These are phyloP conservation scores for Phialophora macrospora DNA, from an alignment of 2,329 filamentous ascomycete species.

Conservation along the genomic window DNA sequence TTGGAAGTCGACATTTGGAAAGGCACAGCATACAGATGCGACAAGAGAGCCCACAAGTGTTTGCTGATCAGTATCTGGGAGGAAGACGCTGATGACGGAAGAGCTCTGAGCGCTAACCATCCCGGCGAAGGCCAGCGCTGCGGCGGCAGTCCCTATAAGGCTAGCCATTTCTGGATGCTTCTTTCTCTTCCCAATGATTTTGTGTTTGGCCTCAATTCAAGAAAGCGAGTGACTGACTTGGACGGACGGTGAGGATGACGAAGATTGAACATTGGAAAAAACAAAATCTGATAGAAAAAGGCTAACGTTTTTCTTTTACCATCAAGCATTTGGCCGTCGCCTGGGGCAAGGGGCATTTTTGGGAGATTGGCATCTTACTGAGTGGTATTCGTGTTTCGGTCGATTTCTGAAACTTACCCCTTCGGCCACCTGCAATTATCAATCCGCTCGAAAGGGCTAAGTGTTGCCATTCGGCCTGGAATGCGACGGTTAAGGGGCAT, in stretches of 20 bases:
- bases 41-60: constrained; percentile 32
- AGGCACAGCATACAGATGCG: constrained; percentile 23
- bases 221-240: neutral
- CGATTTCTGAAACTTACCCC: constrained; percentile 1
- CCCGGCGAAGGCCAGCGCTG: constrained; percentile 23
- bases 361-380: constrained; percentile 1
- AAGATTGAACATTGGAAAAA: neutral
- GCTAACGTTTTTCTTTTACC: neutral
- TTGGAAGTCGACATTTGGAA: neutral
- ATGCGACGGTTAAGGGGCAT: neutral
- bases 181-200: neutral
- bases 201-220: neutral
- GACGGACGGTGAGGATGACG: neutral
- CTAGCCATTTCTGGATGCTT: constrained; percentile 14
- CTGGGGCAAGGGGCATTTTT: constrained; percentile 7
- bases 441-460: neutral
- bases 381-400: neutral
- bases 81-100: constrained; percentile 29
- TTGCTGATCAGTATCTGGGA: constrained; percentile 29
- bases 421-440: neutral
- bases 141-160: constrained; percentile 19
- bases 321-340: neutral
- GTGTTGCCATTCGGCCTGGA: neutral
- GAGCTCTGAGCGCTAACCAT: constrained; percentile 24
- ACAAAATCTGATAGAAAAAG: neutral